Evolutionary conservation across 2,329 filamentous ascomycete genomes (phyloP).

Genomic region (Verticillium klebahnii): DNA sequence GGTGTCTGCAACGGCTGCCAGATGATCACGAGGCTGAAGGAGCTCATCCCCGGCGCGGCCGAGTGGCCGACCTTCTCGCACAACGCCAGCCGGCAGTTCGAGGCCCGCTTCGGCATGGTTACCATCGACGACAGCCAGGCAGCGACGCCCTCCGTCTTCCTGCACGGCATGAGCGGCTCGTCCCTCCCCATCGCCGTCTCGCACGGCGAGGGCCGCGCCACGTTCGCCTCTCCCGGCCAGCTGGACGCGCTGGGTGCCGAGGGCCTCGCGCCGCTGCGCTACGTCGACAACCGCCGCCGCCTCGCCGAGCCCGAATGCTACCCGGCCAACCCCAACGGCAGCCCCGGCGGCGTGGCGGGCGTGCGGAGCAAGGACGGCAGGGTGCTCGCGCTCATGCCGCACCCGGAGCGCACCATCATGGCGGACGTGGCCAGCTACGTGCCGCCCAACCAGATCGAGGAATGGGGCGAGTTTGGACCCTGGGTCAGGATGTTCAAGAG

Average conservation of each 20-base stretch:
- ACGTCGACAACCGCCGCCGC: conserved; percentile 70
- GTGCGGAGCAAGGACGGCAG: conserved; percentile 73
- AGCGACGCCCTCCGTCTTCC: conserved; percentile 68
- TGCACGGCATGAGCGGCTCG: conserved; percentile 81
- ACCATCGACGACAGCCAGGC: conserved; percentile 50
- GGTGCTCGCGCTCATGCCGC: conserved; percentile 87
- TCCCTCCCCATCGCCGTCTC: conserved; percentile 81
- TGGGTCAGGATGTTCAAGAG: conserved; percentile 86
- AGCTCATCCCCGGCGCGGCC: conserved; percentile 78
- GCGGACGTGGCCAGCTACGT: conserved; percentile 73
- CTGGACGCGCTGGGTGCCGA: conserved; percentile 54
- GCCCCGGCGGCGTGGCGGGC: conserved; percentile 74
- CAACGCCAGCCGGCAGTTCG: conserved; percentile 84
- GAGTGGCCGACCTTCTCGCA: conserved; percentile 83
- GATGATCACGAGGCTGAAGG: conserved; percentile 75
- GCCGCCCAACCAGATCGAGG: conserved; percentile 49
- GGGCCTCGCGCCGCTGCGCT: conserved; percentile 73
- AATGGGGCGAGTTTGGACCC: conserved; percentile 78
- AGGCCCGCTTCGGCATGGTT: conserved; percentile 83
- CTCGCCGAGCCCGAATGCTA: conserved; percentile 73
- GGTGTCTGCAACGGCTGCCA: conserved; percentile 98
- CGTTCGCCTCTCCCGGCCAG: conserved; percentile 53
- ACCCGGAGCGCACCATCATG: conserved; percentile 85
- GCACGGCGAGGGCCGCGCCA: conserved; percentile 85
- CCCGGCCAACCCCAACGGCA: conserved; percentile 85